Percentiles rank a stretch among this genome's conserved stretches.
Evolutionary conservation across 2,329 filamentous ascomycete species (phyloP).

Genomic region (Colletotrichum australisinense): DNA sequence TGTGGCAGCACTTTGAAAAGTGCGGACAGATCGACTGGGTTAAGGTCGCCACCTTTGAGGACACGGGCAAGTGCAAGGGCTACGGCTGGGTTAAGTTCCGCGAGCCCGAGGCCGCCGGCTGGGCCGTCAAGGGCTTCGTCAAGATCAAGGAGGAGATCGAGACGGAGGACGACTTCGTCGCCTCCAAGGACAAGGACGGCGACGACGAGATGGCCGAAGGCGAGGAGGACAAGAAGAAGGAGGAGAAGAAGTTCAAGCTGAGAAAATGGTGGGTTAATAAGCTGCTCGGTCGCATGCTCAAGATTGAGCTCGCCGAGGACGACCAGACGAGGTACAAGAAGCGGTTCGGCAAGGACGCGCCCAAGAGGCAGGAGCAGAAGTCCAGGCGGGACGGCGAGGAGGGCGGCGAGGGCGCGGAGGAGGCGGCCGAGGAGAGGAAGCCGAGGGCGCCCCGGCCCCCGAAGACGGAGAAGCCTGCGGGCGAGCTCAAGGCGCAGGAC

Average conservation of each 20-base stretch:
- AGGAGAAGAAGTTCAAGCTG: conserved; percentile 65
- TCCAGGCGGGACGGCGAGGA: neutral
- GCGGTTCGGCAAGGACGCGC: conserved; percentile 82
- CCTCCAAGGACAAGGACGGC: conserved; percentile 56
- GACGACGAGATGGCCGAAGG: conserved; percentile 50
- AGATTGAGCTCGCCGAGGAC: conserved; percentile 95
- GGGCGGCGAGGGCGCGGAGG: conserved; percentile 38
- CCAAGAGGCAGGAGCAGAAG: conserved; percentile 48
- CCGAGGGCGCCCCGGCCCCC: conserved; percentile 34
- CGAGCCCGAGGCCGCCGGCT: conserved; percentile 78
- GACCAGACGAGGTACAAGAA: conserved; percentile 92
- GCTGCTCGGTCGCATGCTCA: conserved; percentile 81
- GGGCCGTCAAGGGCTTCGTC: conserved; percentile 81
- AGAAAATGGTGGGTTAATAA: conserved; percentile 88
- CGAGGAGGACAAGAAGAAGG: conserved; percentile 44
- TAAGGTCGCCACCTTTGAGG: conserved; percentile 95
- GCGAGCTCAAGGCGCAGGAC: conserved; percentile 53
- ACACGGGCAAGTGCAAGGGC: conserved; percentile 97
- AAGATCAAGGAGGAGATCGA: conserved; percentile 75
- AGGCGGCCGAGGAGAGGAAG: conserved; percentile 34
- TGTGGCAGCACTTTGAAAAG: conserved; percentile 83
- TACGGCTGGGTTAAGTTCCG: conserved; percentile 96
- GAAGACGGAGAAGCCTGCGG: conserved; percentile 44
- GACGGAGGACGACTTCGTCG: conserved; percentile 71
- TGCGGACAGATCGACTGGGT: conserved; percentile 87